These are phyloP conservation scores for Ophiostoma himal-ulmi DNA, from an alignment of 2,329 filamentous ascomycete species.

Conservation along the genomic window DNA sequence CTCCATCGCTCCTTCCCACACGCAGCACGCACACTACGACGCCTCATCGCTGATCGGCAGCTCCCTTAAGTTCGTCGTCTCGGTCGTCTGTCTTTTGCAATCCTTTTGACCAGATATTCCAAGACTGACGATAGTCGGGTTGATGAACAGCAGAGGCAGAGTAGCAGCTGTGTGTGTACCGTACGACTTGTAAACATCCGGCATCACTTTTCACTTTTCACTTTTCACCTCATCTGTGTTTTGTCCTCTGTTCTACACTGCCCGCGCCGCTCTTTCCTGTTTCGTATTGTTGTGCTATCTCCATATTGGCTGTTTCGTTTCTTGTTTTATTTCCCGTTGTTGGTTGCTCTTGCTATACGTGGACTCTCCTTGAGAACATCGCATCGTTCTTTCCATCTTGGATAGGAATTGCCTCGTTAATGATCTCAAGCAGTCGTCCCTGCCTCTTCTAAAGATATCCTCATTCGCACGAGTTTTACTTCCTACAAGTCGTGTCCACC, in stretches of 20 bases:
- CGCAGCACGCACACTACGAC: neutral
- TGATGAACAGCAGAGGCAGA: neutral
- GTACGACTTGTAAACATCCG: neutral
- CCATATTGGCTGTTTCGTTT: slow-evolving; percentile 12
- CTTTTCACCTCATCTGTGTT: neutral
- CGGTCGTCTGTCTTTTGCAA: neutral
- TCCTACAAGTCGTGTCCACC: neutral
- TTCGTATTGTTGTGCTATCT: slow-evolving; percentile 7
- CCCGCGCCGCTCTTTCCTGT: slow-evolving; percentile 3
- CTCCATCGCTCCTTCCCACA: slow-evolving; percentile 1
- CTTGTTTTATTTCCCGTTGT: neutral
- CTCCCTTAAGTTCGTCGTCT: neutral
- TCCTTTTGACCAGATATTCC: neutral
- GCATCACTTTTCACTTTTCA: neutral
- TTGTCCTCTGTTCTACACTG: neutral
- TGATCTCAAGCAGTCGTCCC: neutral
- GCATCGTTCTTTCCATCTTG: neutral
- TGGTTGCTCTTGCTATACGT: neutral
- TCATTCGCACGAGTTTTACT: neutral
- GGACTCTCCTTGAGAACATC: neutral
- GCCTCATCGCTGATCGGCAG: slow-evolving; percentile 3
- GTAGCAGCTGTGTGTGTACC: neutral
- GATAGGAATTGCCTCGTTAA: neutral
- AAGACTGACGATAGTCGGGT: neutral
- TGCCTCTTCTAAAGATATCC: neutral